phyloP scores from a whole-genome alignment of 345 rosid species.

The Hevea brasiliensis region DNA sequence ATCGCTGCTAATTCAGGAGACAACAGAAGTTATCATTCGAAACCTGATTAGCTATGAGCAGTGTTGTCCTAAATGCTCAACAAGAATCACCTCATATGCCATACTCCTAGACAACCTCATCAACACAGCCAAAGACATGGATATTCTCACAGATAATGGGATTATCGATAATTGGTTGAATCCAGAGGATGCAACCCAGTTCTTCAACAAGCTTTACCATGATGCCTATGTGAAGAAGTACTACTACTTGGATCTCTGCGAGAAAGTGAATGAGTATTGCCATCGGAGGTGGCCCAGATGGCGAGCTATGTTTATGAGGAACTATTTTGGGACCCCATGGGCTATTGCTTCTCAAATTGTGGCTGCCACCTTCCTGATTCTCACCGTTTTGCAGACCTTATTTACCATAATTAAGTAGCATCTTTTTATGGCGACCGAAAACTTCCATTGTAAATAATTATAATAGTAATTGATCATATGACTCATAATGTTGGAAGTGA shows the following conservation, averaged over 20 bases:
- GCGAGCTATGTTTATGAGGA: conserved; percentile 6
- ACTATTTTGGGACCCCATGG: conserved; percentile 9
- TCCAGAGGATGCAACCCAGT: conserved; percentile 21
- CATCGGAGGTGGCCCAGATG: neutral
- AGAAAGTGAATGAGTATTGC: neutral
- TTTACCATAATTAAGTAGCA: neutral
- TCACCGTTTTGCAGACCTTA: conserved; percentile 9
- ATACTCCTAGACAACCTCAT: conserved; percentile 21
- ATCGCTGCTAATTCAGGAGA: conserved; percentile 5
- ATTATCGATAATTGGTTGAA: conserved; percentile 19
- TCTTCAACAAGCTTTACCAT: conserved; percentile 24
- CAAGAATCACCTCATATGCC: conserved; percentile 18
- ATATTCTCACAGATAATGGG: neutral
- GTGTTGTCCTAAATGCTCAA: neutral
- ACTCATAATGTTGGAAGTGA: too few relatives aligned
- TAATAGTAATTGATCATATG: too few relatives aligned
- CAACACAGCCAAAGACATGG: conserved; percentile 15
- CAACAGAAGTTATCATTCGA: conserved; percentile 18
- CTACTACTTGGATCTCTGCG: neutral
- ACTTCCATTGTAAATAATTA: too few relatives aligned
- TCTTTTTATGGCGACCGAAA: too few relatives aligned
- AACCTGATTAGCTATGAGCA: conserved; percentile 30
- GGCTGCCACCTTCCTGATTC: conserved; percentile 8
- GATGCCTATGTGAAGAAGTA: conserved; percentile 12
- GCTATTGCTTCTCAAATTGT: neutral